Base-by-base conservation (phyloP, 1,284 basidiomycete species). In the Pseudomicrostroma phylloplanum region DNA sequence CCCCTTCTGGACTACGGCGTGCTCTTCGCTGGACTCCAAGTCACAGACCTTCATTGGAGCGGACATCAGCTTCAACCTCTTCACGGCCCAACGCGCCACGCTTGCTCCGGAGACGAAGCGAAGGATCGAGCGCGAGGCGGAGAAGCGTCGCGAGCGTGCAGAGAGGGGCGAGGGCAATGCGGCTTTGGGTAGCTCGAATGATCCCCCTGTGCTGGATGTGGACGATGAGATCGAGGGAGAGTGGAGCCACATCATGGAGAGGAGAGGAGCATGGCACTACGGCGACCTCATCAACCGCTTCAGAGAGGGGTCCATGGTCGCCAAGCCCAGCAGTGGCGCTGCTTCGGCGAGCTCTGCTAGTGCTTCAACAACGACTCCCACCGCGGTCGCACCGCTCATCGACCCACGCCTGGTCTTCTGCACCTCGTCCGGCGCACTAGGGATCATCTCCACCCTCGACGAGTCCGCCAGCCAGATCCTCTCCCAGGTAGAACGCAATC, bases 241-340 rank as follows among this genome's bases (percentile, higher is more conserved):
- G 9, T 65, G 59, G 55, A 65, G 67, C 2, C 73, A 74, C 25
- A 70, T 70, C 25, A 76, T 77, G 72, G 70, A 72, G 41, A 60
- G 74, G 21, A 62, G 59, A 4, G 72, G 66, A 6, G 68, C 65
- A 8, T 77, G 67, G 64, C 76, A 78, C 60, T 73, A 74, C 51
- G 76, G 75, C 25, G 76, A 78, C 57, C 66, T 76, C 68, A 65
- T 78, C 55, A 76, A 77, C 67, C 67, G 62, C 46, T 68, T 78
- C 49, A 55, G 53, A 15, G 43, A 67, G 23, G 65, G 65, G 59
- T 54, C 55, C 15, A 13, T 46, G 15, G n/a, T 26, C n/a, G 36
- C 57, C 9, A 55, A 39, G 19, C 1, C 60, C 15, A 19, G 12
- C n/a, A 46, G 7, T 25, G 21, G 21, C 15, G 21, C 51, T 8